Percentiles rank a stretch among this genome's conserved stretches.
These are phyloP conservation scores for Sparassis latifolia DNA, from an alignment of 1,284 basidiomycete genomes.

Conservation along the genomic window DNA sequence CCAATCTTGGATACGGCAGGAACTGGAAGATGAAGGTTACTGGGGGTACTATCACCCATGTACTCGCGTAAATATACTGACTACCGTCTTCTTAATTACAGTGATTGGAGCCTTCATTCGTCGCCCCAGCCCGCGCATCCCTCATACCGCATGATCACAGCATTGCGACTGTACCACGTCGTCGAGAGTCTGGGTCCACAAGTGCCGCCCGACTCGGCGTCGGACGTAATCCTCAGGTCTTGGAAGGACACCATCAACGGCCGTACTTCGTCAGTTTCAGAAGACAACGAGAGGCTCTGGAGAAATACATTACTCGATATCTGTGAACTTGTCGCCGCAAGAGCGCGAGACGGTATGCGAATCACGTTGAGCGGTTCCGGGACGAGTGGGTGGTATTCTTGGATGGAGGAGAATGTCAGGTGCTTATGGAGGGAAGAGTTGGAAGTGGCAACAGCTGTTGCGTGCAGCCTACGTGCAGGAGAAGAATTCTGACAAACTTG, in stretches of 20 bases:
- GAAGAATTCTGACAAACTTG: constrained; percentile 17
- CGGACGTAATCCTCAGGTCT: constrained; percentile 25
- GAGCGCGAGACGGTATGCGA: constrained; percentile 22
- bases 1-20: constrained; percentile 39
- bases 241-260: constrained; percentile 60
- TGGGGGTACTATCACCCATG: constrained; percentile 53
- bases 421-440: constrained; percentile 44
- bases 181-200: constrained; percentile 11
- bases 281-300: constrained; percentile 41
- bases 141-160: constrained; percentile 69
- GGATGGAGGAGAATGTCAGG: constrained; percentile 27
- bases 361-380: background rate
- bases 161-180: constrained; percentile 58
- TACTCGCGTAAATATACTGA: constrained; percentile 3
- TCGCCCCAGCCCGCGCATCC: constrained; percentile 56
- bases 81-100: constrained; percentile 22
- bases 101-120: constrained; percentile 71
- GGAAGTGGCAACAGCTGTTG: constrained; percentile 44
- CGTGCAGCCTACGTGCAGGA: constrained; percentile 22
- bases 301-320: constrained; percentile 27
- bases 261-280: constrained; percentile 31
- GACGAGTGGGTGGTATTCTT: constrained; percentile 22
- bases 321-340: constrained; percentile 29
- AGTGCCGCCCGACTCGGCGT: background rate
- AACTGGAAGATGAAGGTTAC: constrained; percentile 57